These are phyloP conservation scores for Vigna hirtella DNA, from an alignment of 306 rosid species.

Conservation along the genomic window DNA sequence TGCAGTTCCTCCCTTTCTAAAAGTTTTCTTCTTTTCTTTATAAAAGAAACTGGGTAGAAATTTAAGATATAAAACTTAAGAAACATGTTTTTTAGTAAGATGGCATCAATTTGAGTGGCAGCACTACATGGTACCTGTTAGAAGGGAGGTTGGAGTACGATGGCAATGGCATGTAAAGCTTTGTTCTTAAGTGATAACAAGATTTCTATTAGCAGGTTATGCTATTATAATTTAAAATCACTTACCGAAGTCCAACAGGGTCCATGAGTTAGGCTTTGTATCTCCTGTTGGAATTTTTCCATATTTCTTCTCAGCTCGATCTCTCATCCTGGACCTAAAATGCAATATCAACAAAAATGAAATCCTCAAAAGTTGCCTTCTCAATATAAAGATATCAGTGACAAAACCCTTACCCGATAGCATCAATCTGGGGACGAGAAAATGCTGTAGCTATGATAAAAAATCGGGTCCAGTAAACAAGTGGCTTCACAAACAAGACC, in stretches of 20 bases:
- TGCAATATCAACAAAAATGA: conserved; percentile 36
- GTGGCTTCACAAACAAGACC: conserved; percentile 96
- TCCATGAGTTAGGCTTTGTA: conserved; percentile 93
- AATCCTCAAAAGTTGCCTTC: conserved; percentile 13
- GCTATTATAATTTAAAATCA: conserved; percentile 21
- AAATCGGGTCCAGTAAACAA: conserved; percentile 95
- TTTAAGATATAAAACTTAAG: not conserved
- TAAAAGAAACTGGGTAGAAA: not conserved
- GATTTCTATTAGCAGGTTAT: conserved; percentile 1
- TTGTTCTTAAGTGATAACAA: conserved; percentile 11
- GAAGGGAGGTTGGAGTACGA: conserved; percentile 23
- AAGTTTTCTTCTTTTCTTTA: conserved; percentile 5
- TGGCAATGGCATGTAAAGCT: not conserved
- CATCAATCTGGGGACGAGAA: conserved; percentile 95
- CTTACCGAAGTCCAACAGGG: conserved; percentile 88
- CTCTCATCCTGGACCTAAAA: conserved; percentile 83
- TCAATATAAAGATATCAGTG: conserved; percentile 37
- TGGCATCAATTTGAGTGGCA: conserved; percentile 7
- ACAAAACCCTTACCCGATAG: conserved; percentile 67
- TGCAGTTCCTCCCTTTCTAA: not conserved
- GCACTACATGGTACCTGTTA: conserved; percentile 13
- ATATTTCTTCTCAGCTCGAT: conserved; percentile 83
- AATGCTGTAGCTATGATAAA: conserved; percentile 90
- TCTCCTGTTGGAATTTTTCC: conserved; percentile 84
- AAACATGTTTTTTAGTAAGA: not conserved